Evolutionary conservation across 202 grass and related monocot genomes (phyloP), one percentile per base, ranked within the genome.

Genomic region (Panicum hallii): DNA sequence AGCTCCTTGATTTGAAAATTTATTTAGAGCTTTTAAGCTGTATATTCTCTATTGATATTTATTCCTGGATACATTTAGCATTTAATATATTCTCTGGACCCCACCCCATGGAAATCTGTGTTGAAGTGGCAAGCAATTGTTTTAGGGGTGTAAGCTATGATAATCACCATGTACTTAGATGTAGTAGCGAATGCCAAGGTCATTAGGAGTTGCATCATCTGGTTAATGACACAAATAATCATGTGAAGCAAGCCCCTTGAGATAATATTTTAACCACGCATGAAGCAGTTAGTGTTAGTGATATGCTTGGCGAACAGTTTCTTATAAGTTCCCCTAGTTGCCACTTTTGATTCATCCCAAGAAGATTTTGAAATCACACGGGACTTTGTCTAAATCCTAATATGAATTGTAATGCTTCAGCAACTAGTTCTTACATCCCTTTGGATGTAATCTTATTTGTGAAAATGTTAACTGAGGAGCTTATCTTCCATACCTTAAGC

Each of bases 341-440:
- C 47, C 78, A 23, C 34, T 55, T 58, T 80, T 63, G 0, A n/a
- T n/a, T 12, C 19, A 19, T 78, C 60, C 42, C 11, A 52, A 67
- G 69, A 79, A 26, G 54, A 67, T 5, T 49, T 26, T 44, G 11
- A 22, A 47, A 78, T 74, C 23, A 61, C 44, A 50, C 58, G n/a
- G 11, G 4, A 22, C 40, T 75, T 69, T 28, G 8, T 60, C 36
- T 56, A 47, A 32, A 80, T 38, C 19, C 69, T 45, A 50, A 7
- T 17, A 67, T 64, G 45, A 60, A 30, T 14, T 34, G 5, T 83
- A 38, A 17, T 63, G 13, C 13, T 56, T 4, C 42, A 70, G 74
- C 68, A 70, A 75, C 16, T 80, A 52, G 63, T 70, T 81, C 63
- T 70, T 81, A 22, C 44, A 66, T 72, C 16, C 49, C 13, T 75